phyloP scores from a whole-genome alignment of 495 filamentous ascomycete genomes.

The Endocarpon pusillum region DNA sequence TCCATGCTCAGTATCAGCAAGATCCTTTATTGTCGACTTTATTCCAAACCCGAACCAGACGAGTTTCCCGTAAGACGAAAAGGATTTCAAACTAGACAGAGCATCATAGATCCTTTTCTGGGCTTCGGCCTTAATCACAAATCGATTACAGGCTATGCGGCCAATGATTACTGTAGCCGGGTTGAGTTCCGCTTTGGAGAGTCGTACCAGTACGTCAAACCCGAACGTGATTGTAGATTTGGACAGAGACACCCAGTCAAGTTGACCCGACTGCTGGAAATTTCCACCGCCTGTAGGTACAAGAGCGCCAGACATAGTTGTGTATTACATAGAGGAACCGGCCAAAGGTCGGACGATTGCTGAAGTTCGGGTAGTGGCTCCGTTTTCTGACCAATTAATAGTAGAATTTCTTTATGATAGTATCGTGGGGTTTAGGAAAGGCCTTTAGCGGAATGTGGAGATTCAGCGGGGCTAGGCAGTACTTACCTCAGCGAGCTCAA shows the following conservation, averaged over 20 bases:
- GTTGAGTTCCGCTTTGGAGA: slow-evolving; percentile 5
- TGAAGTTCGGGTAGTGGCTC: no score
- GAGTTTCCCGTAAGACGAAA: slow-evolving; percentile 4
- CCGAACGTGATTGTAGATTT: slow-evolving; percentile 3
- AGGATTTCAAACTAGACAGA: slow-evolving; percentile 5
- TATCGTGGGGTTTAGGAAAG: no score
- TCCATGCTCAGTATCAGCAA: slow-evolving; percentile 8
- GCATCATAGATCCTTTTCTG: slow-evolving; percentile 3
- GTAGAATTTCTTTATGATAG: no score
- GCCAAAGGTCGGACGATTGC: no score
- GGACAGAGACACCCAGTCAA: slow-evolving; percentile 9
- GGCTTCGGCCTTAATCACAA: slow-evolving; percentile 1
- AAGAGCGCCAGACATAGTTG: no score
- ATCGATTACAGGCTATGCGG: slow-evolving; percentile 1
- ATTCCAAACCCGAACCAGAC: slow-evolving; percentile 11
- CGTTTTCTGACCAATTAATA: no score
- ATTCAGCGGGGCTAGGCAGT: no score
- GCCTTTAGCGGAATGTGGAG: no score
- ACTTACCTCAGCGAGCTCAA: no score
- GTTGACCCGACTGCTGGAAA: slow-evolving; percentile 5
- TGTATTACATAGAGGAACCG: no score
- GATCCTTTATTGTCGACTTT: slow-evolving; percentile 7
- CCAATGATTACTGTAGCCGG: slow-evolving; percentile 5
- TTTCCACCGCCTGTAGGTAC: no score
- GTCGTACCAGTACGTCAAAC: slow-evolving; percentile 4